Percentiles rank a stretch among this genome's conserved stretches.
These are phyloP conservation scores for Nigrograna mackinnonii DNA, from an alignment of 2,329 filamentous ascomycete species.

Conservation along the genomic window DNA sequence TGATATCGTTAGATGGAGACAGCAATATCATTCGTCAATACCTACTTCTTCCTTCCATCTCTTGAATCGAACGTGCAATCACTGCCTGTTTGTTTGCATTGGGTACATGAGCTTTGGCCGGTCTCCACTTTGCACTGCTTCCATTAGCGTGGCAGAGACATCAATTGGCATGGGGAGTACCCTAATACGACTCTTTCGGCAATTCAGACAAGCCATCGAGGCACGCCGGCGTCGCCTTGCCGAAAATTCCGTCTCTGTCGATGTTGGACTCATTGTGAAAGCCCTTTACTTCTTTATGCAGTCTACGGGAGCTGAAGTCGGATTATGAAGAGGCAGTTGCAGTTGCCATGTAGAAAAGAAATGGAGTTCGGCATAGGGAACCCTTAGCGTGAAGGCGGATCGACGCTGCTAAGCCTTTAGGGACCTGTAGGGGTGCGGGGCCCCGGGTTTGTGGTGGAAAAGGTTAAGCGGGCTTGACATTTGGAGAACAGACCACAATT, in stretches of 20 bases:
- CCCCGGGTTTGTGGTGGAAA: conserved; percentile 9
- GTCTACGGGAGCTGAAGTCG: not conserved
- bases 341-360: not conserved
- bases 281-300: not conserved
- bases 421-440: conserved; percentile 4
- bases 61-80: conserved; percentile 57
- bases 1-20: not conserved
- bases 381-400: conserved; percentile 4
- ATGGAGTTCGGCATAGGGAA: conserved; percentile 2
- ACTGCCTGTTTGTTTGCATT: conserved; percentile 51
- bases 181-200: conserved; percentile 42
- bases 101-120: conserved; percentile 51
- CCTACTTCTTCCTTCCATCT: conserved; percentile 55
- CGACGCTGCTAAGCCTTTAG: conserved; percentile 4
- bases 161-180: conserved; percentile 17
- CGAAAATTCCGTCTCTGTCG: conserved; percentile 5
- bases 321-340: conserved; percentile 5
- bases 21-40: not conserved
- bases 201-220: conserved; percentile 55
- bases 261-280: conserved; percentile 3
- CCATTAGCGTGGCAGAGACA: not conserved
- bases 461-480: conserved; percentile 6
- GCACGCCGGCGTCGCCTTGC: conserved; percentile 34
- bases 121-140: conserved; percentile 53
- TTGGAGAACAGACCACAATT: conserved; percentile 1